These are phyloP conservation scores for Daldinia loculata DNA, from an alignment of 495 filamentous ascomycete genomes.

Conservation along the genomic window DNA sequence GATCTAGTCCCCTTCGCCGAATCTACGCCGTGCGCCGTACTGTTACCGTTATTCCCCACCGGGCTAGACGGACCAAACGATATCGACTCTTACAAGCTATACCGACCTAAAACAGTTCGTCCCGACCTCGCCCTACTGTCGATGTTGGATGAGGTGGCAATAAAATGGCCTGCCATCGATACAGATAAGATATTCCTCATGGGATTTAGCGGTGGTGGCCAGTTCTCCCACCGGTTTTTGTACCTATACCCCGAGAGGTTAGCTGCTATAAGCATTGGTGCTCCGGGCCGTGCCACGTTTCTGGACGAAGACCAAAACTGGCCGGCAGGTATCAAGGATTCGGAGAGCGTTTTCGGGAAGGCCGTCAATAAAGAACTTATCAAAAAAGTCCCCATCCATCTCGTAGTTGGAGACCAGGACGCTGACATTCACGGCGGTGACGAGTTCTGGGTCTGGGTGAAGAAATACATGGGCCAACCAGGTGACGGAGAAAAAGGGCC, in stretches of 20 bases:
- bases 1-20: slow-evolving; percentile 39
- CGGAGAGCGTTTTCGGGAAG: slow-evolving; percentile 31
- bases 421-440: slow-evolving; percentile 24
- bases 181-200: slow-evolving; percentile 42
- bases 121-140: slow-evolving; percentile 36
- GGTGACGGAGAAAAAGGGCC: background rate
- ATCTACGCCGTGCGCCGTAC: slow-evolving; percentile 31
- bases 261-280: slow-evolving; percentile 38
- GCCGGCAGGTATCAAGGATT: slow-evolving; percentile 40
- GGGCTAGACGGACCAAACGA: slow-evolving; percentile 39
- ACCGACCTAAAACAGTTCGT: slow-evolving; percentile 34
- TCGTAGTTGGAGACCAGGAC: slow-evolving; percentile 38
- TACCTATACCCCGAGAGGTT: slow-evolving; percentile 46
- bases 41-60: slow-evolving; percentile 41
- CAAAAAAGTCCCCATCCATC: slow-evolving; percentile 37
- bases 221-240: slow-evolving; percentile 45
- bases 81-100: slow-evolving; percentile 40
- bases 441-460: slow-evolving; percentile 43
- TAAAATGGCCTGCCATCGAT: slow-evolving; percentile 39
- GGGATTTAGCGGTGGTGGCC: slow-evolving; percentile 46
- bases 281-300: slow-evolving; percentile 38
- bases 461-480: slow-evolving; percentile 13
- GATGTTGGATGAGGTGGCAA: slow-evolving; percentile 41
- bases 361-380: slow-evolving; percentile 31
- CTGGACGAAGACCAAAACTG: slow-evolving; percentile 34